phyloP scores from a whole-genome alignment of 1,284 basidiomycete genomes.

The Trametes hirsuta region DNA sequence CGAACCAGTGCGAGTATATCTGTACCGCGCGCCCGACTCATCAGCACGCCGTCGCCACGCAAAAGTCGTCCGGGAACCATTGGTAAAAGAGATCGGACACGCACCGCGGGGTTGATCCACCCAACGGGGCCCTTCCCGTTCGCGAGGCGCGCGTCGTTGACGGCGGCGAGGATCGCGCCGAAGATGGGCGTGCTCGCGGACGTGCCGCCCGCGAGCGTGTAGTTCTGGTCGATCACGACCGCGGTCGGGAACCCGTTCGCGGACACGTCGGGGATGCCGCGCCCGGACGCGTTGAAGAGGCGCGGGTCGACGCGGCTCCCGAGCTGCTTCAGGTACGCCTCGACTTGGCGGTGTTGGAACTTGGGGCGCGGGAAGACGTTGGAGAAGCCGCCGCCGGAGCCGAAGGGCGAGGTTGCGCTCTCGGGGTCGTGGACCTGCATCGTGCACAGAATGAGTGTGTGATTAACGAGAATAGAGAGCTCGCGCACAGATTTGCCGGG shows the following conservation, averaged over 20 bases:
- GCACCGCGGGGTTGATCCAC: constrained; percentile 60
- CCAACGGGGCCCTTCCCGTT: constrained; percentile 51
- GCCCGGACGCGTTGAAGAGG: constrained; percentile 13
- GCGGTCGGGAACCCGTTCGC: constrained; percentile 31
- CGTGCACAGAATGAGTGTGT: background rate
- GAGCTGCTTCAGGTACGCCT: constrained; percentile 2
- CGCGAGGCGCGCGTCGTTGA: constrained; percentile 57
- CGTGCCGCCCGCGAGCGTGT: constrained; percentile 31
- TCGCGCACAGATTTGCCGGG: constrained; percentile 21
- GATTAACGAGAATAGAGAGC: background rate
- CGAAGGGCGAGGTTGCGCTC: constrained; percentile 2
- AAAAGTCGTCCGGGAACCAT: too few species aligned
- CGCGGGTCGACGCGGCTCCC: constrained; percentile 2
- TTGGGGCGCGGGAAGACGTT: constrained; percentile 42
- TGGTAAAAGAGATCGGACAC: constrained; percentile 24
- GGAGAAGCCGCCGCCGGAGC: constrained; percentile 43
- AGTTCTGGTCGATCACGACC: constrained; percentile 19
- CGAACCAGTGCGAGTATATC: constrained; percentile 34
- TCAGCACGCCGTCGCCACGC: background rate
- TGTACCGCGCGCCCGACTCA: background rate
- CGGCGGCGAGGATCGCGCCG: constrained; percentile 55
- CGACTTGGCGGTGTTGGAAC: constrained; percentile 38
- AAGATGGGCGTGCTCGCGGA: constrained; percentile 30
- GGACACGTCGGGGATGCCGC: constrained; percentile 41
- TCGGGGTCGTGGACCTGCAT: constrained; percentile 10